phyloP scores from a whole-genome alignment of 2,329 filamentous ascomycete species.

The Triangularia verruculosa region DNA sequence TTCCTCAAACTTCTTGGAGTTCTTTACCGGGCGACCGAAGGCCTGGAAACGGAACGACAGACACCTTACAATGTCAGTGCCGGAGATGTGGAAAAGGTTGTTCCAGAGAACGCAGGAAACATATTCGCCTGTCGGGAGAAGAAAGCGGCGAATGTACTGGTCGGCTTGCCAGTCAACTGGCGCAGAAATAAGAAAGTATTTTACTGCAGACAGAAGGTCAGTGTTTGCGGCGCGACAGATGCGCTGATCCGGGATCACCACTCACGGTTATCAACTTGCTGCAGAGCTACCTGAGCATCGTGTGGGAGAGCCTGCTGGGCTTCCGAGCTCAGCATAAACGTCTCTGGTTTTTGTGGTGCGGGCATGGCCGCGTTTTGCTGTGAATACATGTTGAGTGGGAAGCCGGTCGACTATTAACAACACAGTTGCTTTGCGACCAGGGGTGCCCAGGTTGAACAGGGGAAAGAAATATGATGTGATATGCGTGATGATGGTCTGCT shows the following conservation, averaged over 20 bases:
- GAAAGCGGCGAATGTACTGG: constrained; percentile 93
- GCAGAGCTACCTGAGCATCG: constrained; percentile 93
- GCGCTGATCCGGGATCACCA: constrained; percentile 25
- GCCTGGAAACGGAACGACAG: constrained; percentile 98
- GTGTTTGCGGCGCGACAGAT: background rate
- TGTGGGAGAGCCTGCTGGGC: constrained; percentile 94
- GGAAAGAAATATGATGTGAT: background rate
- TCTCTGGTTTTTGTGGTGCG: constrained; percentile 93
- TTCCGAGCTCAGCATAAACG: constrained; percentile 96
- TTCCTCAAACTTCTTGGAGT: constrained; percentile 99
- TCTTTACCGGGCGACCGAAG: constrained; percentile 96
- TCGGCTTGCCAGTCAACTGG: constrained; percentile 97
- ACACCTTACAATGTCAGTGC: constrained; percentile 97
- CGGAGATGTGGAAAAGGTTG: constrained; percentile 98
- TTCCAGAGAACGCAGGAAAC: constrained; percentile 99
- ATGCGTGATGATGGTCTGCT: background rate
- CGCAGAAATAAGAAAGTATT: constrained; percentile 99
- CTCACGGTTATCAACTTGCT: constrained; percentile 97
- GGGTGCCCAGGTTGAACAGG: constrained; percentile 12
- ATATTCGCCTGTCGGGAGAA: constrained; percentile 96
- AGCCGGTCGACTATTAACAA: constrained; percentile 23
- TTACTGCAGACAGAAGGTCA: constrained; percentile 61
- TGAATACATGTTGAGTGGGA: constrained; percentile 60
- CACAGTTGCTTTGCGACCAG: constrained; percentile 27
- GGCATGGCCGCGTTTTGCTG: constrained; percentile 79